A percentile compares a stretch with the other conserved stretches of the same genome.
Evolutionary conservation across 108 stramenopile species (phyloP).

Genomic region (Skeletonema tropicum): DNA sequence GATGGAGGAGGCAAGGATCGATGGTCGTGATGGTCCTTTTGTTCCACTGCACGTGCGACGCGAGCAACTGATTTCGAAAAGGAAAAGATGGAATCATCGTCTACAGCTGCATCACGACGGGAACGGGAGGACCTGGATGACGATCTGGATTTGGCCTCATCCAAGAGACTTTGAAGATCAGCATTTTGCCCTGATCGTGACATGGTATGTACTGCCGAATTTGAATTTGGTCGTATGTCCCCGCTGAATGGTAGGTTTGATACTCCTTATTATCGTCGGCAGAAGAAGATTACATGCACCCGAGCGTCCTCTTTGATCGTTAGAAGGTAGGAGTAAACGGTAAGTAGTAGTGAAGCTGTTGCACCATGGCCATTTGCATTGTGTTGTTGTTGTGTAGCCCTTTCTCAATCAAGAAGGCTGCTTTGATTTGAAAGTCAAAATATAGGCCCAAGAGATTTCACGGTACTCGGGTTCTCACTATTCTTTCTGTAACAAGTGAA

Average conservation of each 20-base stretch:
- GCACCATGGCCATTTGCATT: too few species aligned
- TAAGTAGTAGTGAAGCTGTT: background rate
- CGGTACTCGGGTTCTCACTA: background rate
- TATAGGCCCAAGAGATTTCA: background rate
- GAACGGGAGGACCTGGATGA: background rate
- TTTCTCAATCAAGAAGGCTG: background rate
- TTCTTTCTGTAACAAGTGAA: too few species aligned
- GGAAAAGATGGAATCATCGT: conserved; percentile 43
- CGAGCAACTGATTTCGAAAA: conserved; percentile 41
- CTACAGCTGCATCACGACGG: background rate
- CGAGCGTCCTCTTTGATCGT: background rate
- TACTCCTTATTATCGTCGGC: background rate
- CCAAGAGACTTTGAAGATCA: conserved; percentile 1
- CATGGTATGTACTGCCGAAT: background rate
- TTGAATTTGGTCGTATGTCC: background rate
- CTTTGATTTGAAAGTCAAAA: background rate
- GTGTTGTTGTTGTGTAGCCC: background rate
- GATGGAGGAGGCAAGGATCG: background rate
- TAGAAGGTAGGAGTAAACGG: too few species aligned
- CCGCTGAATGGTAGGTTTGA: too few species aligned
- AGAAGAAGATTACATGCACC: background rate
- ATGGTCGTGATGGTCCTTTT: conserved; percentile 6
- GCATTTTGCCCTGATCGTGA: background rate
- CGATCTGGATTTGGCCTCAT: conserved; percentile 1
- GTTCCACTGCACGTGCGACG: conserved; percentile 36